These are phyloP conservation scores for Wickerhamiella spandovensis DNA, from an alignment of 805 yeast genomes.

Conservation along the genomic window DNA sequence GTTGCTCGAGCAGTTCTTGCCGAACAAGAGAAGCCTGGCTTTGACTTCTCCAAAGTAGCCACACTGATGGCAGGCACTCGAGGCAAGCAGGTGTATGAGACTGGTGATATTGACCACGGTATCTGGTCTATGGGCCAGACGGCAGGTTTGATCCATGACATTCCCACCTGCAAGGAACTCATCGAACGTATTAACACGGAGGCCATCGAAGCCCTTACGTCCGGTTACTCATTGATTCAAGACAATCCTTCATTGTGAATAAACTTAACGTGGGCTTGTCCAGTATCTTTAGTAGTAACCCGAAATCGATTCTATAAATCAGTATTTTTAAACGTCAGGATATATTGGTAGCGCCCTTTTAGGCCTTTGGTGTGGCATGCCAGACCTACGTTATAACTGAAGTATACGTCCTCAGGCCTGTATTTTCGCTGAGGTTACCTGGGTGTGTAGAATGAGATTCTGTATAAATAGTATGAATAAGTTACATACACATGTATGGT, in stretches of 20 bases:
- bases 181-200: conserved; percentile 19
- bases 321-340: neutral
- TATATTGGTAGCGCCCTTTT: too few relatives aligned
- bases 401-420: too few relatives aligned
- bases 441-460: too few relatives aligned
- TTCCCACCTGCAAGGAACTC: conserved; percentile 23
- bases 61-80: conserved; percentile 20
- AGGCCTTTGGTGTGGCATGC: too few relatives aligned
- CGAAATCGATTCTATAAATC: neutral
- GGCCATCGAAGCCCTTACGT: conserved; percentile 9
- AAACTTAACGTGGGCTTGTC: neutral
- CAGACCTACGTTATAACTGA: too few relatives aligned
- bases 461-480: too few relatives aligned
- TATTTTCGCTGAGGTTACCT: too few relatives aligned
- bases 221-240: conserved; percentile 1
- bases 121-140: conserved; percentile 24
- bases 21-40: conserved; percentile 15
- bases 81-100: conserved; percentile 20
- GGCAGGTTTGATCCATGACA: conserved; percentile 21
- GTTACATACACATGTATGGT: too few relatives aligned
- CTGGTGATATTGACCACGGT: conserved; percentile 22
- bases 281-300: neutral
- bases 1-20: conserved; percentile 20
- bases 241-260: conserved; percentile 1
- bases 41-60: conserved; percentile 17